phyloP scores from a whole-genome alignment of 768 basidiomycete species.

The Fistulinella prunicolor region DNA sequence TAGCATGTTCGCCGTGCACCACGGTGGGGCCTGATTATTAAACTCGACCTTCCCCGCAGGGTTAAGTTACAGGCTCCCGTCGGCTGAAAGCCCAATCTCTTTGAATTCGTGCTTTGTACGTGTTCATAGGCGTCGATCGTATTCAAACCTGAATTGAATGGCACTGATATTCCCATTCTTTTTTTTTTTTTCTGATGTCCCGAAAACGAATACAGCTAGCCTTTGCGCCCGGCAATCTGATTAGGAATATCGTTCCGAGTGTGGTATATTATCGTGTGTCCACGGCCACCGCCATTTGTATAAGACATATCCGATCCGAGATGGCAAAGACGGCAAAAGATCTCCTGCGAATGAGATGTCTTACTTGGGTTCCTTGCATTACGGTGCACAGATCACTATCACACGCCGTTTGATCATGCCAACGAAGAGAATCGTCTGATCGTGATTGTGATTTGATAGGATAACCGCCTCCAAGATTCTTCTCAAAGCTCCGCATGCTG shows the following conservation, averaged over 20 bases:
- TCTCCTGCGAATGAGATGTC: background rate
- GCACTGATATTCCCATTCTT: constrained; percentile 19
- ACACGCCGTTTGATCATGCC: constrained; percentile 6
- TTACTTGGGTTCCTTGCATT: background rate
- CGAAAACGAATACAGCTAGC: background rate
- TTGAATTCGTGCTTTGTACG: constrained; percentile 40
- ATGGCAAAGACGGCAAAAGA: background rate
- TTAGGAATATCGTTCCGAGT: constrained; percentile 12
- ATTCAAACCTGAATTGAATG: too few species aligned
- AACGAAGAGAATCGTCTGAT: background rate
- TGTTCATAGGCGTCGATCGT: constrained; percentile 30
- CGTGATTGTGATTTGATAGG: background rate
- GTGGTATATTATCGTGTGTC: constrained; percentile 8
- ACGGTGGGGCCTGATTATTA: background rate
- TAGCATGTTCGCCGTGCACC: constrained; percentile 8
- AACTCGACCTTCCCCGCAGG: constrained; percentile 18
- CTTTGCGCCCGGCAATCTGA: constrained; percentile 15
- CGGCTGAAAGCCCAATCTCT: constrained; percentile 57
- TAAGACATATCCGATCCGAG: constrained; percentile 4
- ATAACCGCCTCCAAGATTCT: background rate
- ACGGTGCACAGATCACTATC: constrained; percentile 10
- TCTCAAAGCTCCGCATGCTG: too few species aligned
- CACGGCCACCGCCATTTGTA: constrained; percentile 1
- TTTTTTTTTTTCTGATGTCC: too few species aligned
- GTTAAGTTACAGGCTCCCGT: constrained; percentile 22